These are phyloP conservation scores for Ramularia collo-cygni DNA, from an alignment of 2,329 filamentous ascomycete species.

Conservation along the genomic window DNA sequence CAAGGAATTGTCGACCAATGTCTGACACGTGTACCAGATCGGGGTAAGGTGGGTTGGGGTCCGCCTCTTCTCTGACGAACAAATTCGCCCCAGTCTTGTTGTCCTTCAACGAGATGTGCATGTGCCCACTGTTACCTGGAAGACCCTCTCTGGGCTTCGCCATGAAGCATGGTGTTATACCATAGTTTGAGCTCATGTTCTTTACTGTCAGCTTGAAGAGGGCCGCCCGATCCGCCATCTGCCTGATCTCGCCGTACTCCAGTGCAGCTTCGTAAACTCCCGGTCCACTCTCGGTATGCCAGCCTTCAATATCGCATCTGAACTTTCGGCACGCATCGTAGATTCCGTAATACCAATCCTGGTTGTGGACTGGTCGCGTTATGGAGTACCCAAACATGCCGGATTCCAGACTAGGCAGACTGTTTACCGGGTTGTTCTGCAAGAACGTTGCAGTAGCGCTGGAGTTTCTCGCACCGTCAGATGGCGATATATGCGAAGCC, in stretches of 20 bases:
- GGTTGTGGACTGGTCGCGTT: conserved; percentile 78
- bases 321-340: conserved; percentile 76
- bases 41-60: conserved; percentile 63
- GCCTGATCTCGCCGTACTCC: conserved; percentile 77
- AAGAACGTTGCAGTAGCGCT: conserved; percentile 70
- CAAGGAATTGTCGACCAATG: conserved; percentile 84
- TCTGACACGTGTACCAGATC: conserved; percentile 80
- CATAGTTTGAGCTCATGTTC: conserved; percentile 75
- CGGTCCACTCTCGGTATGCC: conserved; percentile 91
- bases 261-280: conserved; percentile 94
- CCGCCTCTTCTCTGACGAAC: conserved; percentile 64
- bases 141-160: conserved; percentile 88
- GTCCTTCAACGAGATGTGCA: conserved; percentile 86
- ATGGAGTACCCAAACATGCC: conserved; percentile 96
- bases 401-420: conserved; percentile 75
- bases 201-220: conserved; percentile 96
- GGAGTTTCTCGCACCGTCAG: conserved; percentile 50
- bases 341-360: conserved; percentile 85
- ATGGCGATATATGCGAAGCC: conserved; percentile 30
- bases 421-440: conserved; percentile 61
- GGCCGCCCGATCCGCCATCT: conserved; percentile 86
- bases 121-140: conserved; percentile 91
- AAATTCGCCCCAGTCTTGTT: conserved; percentile 69
- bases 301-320: conserved; percentile 77
- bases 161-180: conserved; percentile 97